A percentile compares a stretch with the other conserved stretches of the same genome.
Evolutionary conservation across 2,329 filamentous ascomycete genomes (phyloP).

Genomic region (Penicillium sp.): DNA sequence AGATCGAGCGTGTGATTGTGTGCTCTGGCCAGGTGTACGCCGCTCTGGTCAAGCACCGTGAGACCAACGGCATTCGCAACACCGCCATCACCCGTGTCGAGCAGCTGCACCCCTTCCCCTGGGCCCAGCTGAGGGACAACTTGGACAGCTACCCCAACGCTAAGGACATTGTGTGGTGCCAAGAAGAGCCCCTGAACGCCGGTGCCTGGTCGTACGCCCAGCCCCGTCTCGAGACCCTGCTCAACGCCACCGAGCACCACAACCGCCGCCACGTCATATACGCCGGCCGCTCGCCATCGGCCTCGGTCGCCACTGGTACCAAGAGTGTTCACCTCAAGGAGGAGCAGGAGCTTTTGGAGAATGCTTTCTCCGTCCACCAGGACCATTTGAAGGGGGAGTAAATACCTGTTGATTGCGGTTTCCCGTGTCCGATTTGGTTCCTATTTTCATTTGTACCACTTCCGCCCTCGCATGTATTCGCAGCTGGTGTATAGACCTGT

Average conservation of each 20-base stretch:
- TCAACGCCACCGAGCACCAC: slow-evolving; percentile 86
- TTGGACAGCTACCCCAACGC: slow-evolving; percentile 95
- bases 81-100: slow-evolving; percentile 93
- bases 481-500: slow-evolving; percentile 23
- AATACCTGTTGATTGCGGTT: slow-evolving; percentile 19
- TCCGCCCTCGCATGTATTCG: slow-evolving; percentile 22
- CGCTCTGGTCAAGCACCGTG: slow-evolving; percentile 84
- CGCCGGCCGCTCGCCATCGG: slow-evolving; percentile 87
- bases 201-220: slow-evolving; percentile 97
- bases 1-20: slow-evolving; percentile 90
- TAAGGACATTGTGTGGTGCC: slow-evolving; percentile 93
- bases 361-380: slow-evolving; percentile 60
- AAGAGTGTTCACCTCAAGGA: slow-evolving; percentile 88
- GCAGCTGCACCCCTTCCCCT: slow-evolving; percentile 98
- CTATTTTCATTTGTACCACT: slow-evolving; percentile 25
- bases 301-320: slow-evolving; percentile 86
- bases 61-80: slow-evolving; percentile 78
- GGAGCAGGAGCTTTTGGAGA: slow-evolving; percentile 74
- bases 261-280: slow-evolving; percentile 97
- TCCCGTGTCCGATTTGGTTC: slow-evolving; percentile 24
- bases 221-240: slow-evolving; percentile 90
- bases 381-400: slow-evolving; percentile 64
- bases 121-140: slow-evolving; percentile 94
- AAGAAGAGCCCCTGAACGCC: slow-evolving; percentile 96
- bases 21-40: slow-evolving; percentile 94